Base-by-base conservation (phyloP, 2,329 filamentous ascomycete genomes). In the Colletotrichum theobromicola region DNA sequence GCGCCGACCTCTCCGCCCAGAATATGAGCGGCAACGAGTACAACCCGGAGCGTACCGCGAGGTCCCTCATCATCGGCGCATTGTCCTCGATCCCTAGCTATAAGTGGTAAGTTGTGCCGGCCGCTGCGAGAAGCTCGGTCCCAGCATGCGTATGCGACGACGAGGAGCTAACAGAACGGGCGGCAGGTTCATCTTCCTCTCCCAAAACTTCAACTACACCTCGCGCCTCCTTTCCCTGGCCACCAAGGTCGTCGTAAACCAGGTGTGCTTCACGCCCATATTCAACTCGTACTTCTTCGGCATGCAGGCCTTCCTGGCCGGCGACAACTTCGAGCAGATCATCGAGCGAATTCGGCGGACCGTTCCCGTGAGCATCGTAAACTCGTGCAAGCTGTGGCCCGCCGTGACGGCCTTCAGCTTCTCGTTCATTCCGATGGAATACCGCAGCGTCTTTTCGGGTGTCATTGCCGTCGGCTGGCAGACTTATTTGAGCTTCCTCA, bases 401-500 rank as follows among this genome's bases (percentile, higher is more conserved):
- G 91, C 92, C 1, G 93, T 98, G 18, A 97, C 94, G 16, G 95
- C 95, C 0, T 93, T 98, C 81, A 96, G 90, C 82, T 97, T 98
- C 80, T 92, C 93, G n/a, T 97, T 95, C 79, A 87, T 98, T 6
- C 91, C 93, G 30, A 87, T 95, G 62, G 92, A 96, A 80, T 96
- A 95, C 83, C 88, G 96, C 65, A 94, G 92, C 78, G 89, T 98
- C 18, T 97, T 98, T 78, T 91, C 93, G 0, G 95, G 94, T 2
- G 85, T 93, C 8, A 90, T 98, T 77, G 94, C 95, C 2, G 93
- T 98, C 66, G 94, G 94, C 0, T 98, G 96, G 96, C 96, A 98
- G 89, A 95, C 95, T 1, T 98, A 98, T 87, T 81, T 98, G 78
- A 94, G 93, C 78, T 94, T 92, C 83, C 83, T 98, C 80, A 98